phyloP scores from a whole-genome alignment of 148 eudicot species.

The Salicornia ramosissima region DNA sequence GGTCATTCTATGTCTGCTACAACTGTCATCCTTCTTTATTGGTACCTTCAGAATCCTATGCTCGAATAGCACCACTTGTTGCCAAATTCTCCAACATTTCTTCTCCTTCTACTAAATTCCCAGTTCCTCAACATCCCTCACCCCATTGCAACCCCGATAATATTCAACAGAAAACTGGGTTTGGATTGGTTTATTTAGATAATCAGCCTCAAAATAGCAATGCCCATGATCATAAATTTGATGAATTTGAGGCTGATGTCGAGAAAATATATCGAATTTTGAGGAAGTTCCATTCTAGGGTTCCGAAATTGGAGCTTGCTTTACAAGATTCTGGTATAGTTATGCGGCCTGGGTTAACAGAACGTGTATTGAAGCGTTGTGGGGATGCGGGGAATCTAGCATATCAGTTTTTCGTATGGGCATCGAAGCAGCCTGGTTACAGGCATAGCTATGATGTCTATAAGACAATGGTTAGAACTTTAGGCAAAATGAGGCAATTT shows the following conservation, averaged over 20 bases:
- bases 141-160: slow-evolving; percentile 16
- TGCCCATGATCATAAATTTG: slow-evolving; percentile 32
- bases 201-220: slow-evolving; percentile 15
- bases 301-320: slow-evolving; percentile 85
- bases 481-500: slow-evolving; percentile 87
- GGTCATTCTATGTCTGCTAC: slow-evolving; percentile 20
- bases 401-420: slow-evolving; percentile 77
- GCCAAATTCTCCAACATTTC: slow-evolving; percentile 20
- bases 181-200: slow-evolving; percentile 40
- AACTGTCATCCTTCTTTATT: slow-evolving; percentile 13
- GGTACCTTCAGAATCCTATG: slow-evolving; percentile 9
- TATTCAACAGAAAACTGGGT: slow-evolving; percentile 23
- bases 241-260: slow-evolving; percentile 70
- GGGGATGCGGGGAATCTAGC: slow-evolving; percentile 91
- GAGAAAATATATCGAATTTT: slow-evolving; percentile 72
- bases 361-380: slow-evolving; percentile 75
- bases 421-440: slow-evolving; percentile 67
- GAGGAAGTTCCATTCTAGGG: slow-evolving; percentile 72
- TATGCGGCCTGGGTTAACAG: slow-evolving; percentile 60
- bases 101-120: slow-evolving; percentile 9
- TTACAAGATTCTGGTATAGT: slow-evolving; percentile 63
- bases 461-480: slow-evolving; percentile 63
- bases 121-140: not conserved
- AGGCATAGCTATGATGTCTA: slow-evolving; percentile 77
- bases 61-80: slow-evolving; percentile 12